A percentile compares a stretch with the other conserved stretches of the same genome.
phyloP scores from a whole-genome alignment of 2,329 filamentous ascomycete species.

The Talaromyces islandicus region DNA sequence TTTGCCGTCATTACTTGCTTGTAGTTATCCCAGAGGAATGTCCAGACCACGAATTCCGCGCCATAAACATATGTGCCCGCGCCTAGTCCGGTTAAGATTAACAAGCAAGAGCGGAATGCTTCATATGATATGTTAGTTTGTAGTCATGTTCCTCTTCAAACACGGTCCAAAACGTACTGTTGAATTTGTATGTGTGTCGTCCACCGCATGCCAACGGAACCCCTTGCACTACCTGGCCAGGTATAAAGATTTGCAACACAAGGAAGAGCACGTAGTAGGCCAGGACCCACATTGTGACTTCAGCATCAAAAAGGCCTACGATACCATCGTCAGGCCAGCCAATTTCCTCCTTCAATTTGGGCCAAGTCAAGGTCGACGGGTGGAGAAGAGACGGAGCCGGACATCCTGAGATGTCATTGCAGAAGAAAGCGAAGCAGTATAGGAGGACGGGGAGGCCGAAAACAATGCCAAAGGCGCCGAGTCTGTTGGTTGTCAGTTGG shows the following conservation, averaged over 20 bases:
- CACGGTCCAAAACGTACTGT: slow-evolving; percentile 46
- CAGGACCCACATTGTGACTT: slow-evolving; percentile 63
- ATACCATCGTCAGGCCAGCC: slow-evolving; percentile 73
- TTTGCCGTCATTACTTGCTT: slow-evolving; percentile 78
- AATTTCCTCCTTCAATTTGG: slow-evolving; percentile 69
- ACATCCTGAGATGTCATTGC: slow-evolving; percentile 90
- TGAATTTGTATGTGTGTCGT: slow-evolving; percentile 75
- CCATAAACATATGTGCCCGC: slow-evolving; percentile 73
- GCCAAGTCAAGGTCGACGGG: slow-evolving; percentile 64
- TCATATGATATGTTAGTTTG: slow-evolving; percentile 1
- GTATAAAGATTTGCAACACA: slow-evolving; percentile 68
- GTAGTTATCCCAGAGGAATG: slow-evolving; percentile 88
- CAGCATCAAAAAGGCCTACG: slow-evolving; percentile 61
- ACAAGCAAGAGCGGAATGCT: slow-evolving; percentile 71
- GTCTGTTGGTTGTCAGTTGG: slow-evolving; percentile 43
- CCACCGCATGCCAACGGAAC: slow-evolving; percentile 64
- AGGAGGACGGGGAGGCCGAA: slow-evolving; percentile 73
- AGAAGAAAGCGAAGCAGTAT: slow-evolving; percentile 75
- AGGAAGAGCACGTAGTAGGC: slow-evolving; percentile 75
- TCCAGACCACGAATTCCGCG: slow-evolving; percentile 81
- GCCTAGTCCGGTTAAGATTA: slow-evolving; percentile 64
- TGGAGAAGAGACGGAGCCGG: slow-evolving; percentile 74
- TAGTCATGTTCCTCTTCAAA: background rate
- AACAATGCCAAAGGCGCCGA: slow-evolving; percentile 70
- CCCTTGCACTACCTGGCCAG: slow-evolving; percentile 66